Conservation (phyloP, 306 rosid genomes). For the Prunus persica region Prunus_persica_NCBIv2 NC_034009.1:33844001-33844500, state of each 20-base stretch:
- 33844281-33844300: conserved; percentile 57
- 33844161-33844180: conserved; percentile 42
- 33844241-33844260: conserved; percentile 38
- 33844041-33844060: conserved; percentile 44
- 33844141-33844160: conserved; percentile 28
- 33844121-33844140: conserved; percentile 24
- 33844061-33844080: conserved; percentile 30
- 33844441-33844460: conserved; percentile 54
- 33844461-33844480: conserved; percentile 54
- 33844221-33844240: conserved; percentile 42
- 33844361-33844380: conserved; percentile 68
- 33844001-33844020: conserved; percentile 36
- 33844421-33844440: conserved; percentile 37
- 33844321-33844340: conserved; percentile 65
- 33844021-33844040: conserved; percentile 37
- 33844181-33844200: conserved; percentile 43
- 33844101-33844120: conserved; percentile 43
- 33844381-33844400: conserved; percentile 44
- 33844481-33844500: conserved; percentile 64
- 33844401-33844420: conserved; percentile 43
- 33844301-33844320: conserved; percentile 46
- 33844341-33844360: conserved; percentile 64
- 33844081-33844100: conserved; percentile 45
- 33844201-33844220: conserved; percentile 53
- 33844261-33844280: conserved; percentile 38